phyloP scores from a whole-genome alignment of 495 filamentous ascomycete species.

The Penicillium longicatenatum region DNA sequence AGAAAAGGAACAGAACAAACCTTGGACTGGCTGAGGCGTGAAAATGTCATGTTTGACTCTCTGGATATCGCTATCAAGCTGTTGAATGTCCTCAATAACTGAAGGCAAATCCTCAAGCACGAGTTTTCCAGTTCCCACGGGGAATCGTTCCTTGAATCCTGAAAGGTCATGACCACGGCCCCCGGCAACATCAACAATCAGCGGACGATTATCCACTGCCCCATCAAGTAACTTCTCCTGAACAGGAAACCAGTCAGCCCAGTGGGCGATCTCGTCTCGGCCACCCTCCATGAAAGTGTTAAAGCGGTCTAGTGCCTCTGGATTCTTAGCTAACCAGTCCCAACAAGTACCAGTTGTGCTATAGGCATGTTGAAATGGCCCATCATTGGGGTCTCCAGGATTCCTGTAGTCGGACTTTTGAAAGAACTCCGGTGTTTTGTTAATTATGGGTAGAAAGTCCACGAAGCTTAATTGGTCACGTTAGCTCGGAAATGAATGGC shows the following conservation, averaged over 20 bases:
- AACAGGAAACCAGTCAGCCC: conserved; percentile 35
- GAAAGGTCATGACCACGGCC: conserved; percentile 48
- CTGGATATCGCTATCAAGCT: conserved; percentile 24
- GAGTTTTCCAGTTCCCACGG: conserved; percentile 24
- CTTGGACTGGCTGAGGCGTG: conserved; percentile 41
- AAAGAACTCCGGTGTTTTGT: conserved; percentile 6
- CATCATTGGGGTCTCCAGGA: not conserved
- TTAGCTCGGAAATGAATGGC: not conserved
- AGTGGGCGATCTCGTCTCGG: conserved; percentile 18
- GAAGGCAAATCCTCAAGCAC: conserved; percentile 47
- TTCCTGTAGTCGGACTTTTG: not conserved
- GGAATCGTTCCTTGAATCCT: conserved; percentile 29
- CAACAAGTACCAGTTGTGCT: not conserved
- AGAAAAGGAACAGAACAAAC: conserved; percentile 17
- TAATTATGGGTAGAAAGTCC: conserved; percentile 2
- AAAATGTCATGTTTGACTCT: conserved; percentile 42
- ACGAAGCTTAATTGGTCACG: not conserved
- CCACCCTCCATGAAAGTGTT: conserved; percentile 32
- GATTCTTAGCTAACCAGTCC: conserved; percentile 12
- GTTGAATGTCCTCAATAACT: conserved; percentile 36
- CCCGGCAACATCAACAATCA: conserved; percentile 56
- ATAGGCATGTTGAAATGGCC: not conserved
- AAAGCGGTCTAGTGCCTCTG: conserved; percentile 18
- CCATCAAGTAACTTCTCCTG: conserved; percentile 22
- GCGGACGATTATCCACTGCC: conserved; percentile 17